Conservation (phyloP, 306 rosid genomes). For the Cajanus cajan region DNA sequence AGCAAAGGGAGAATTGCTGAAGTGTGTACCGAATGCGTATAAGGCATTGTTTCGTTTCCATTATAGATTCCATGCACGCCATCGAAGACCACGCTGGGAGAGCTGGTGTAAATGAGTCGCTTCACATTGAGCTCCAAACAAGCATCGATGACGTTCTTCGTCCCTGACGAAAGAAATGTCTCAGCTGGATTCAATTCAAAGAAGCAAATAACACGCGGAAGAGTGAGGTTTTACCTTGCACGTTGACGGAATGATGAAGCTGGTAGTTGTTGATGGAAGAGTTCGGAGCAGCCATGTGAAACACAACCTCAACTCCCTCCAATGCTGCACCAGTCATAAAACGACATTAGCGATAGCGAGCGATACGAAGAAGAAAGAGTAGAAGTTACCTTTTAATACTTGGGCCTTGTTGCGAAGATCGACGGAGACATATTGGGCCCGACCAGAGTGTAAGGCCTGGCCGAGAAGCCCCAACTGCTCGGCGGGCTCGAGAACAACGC, state of each 20-base stretch:
- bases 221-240: conserved; percentile 54
- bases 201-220: not conserved
- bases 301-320: conserved; percentile 84
- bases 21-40: conserved; percentile 63
- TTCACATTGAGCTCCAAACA: conserved; percentile 76
- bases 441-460: conserved; percentile 68
- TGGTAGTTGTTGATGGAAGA: conserved; percentile 78
- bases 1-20: not conserved
- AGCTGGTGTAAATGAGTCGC: conserved; percentile 81
- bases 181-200: not conserved
- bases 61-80: conserved; percentile 74
- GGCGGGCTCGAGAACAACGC: conserved; percentile 58
- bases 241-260: conserved; percentile 88
- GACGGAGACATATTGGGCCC: conserved; percentile 58
- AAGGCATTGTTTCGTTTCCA: conserved; percentile 78
- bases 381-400: conserved; percentile 51
- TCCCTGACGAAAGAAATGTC: conserved; percentile 49
- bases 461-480: conserved; percentile 71
- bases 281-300: conserved; percentile 97
- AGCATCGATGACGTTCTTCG: conserved; percentile 83
- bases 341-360: not conserved
- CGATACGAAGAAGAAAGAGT: not conserved
- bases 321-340: conserved; percentile 49
- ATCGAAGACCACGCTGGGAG: conserved; percentile 94
- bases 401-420: conserved; percentile 85